Evolutionary conservation across 1,139 yeast species (phyloP).

Genomic region (Arxiozyma heterogenica): DNA sequence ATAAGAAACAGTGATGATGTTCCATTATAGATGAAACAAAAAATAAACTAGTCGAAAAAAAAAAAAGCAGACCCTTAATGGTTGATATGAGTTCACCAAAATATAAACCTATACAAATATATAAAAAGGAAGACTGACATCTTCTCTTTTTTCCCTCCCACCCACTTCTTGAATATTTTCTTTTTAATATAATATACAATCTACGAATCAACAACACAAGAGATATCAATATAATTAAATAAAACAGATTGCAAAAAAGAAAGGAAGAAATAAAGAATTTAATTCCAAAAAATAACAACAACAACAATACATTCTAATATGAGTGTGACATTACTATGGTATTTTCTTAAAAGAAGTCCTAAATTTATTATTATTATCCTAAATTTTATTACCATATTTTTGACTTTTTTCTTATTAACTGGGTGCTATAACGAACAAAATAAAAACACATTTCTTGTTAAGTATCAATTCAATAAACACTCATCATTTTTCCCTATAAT

Average conservation of each 20-base stretch:
- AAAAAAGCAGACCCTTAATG: too few species aligned
- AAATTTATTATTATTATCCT: slow-evolving; percentile 21
- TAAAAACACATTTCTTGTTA: slow-evolving; percentile 22
- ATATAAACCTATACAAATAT: too few species aligned
- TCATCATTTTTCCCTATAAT: slow-evolving; percentile 26
- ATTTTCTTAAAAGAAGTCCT: slow-evolving; percentile 23
- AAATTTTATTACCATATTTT: slow-evolving; percentile 23
- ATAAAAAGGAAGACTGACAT: neutral
- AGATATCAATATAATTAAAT: neutral
- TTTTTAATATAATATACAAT: too few species aligned
- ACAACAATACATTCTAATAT: neutral
- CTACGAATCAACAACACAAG: neutral
- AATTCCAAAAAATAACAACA: neutral
- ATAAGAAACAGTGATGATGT: neutral
- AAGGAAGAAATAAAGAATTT: neutral
- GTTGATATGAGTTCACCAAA: neutral
- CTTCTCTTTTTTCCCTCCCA: neutral
- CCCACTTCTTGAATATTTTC: neutral
- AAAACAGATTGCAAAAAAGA: neutral
- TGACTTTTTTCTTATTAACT: slow-evolving; percentile 24
- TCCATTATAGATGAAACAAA: neutral
- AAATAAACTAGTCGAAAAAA: too few species aligned
- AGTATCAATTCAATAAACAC: slow-evolving; percentile 19
- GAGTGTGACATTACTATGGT: slow-evolving; percentile 14
- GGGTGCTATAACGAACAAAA: slow-evolving; percentile 25